Evolutionary conservation across 768 basidiomycete species (phyloP).

Genomic region (Tricholoma terreum): DNA sequence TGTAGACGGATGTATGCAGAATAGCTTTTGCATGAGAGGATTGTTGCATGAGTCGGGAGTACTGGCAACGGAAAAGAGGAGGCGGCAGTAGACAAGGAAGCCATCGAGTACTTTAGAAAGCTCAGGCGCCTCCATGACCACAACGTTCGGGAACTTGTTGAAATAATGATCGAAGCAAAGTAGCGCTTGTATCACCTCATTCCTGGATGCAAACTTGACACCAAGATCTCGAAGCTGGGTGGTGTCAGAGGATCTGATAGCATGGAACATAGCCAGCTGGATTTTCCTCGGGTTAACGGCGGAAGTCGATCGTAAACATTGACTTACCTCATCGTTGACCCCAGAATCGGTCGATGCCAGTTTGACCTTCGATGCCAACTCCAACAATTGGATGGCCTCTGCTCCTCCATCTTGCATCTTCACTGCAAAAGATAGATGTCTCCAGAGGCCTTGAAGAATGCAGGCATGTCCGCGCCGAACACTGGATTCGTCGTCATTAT

Average conservation of each 20-base stretch:
- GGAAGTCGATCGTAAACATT: background rate
- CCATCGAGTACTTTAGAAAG: conserved; percentile 27
- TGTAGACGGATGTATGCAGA: conserved; percentile 1
- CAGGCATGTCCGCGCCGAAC: conserved; percentile 33
- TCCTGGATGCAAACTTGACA: conserved; percentile 21
- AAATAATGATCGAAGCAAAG: conserved; percentile 48
- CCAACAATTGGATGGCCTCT: conserved; percentile 21
- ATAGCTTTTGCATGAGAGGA: conserved; percentile 1
- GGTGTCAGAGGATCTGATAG: conserved; percentile 14
- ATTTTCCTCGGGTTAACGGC: background rate
- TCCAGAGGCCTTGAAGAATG: conserved; percentile 48
- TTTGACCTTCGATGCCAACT: conserved; percentile 18
- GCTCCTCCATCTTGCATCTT: conserved; percentile 12
- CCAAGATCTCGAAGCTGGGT: conserved; percentile 30
- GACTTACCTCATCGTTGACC: conserved; percentile 12
- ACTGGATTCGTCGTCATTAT: conserved; percentile 24
- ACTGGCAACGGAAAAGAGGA: conserved; percentile 21
- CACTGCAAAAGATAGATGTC: conserved; percentile 39
- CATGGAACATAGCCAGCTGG: conserved; percentile 22
- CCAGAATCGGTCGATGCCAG: conserved; percentile 6
- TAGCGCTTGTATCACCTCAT: conserved; percentile 30
- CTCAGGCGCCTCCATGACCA: conserved; percentile 20
- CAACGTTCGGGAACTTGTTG: conserved; percentile 21
- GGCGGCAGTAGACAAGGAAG: conserved; percentile 34
- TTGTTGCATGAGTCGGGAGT: background rate